Base-by-base conservation (phyloP, 805 yeast genomes). In the Saccharomycopsis sp. region DNA sequence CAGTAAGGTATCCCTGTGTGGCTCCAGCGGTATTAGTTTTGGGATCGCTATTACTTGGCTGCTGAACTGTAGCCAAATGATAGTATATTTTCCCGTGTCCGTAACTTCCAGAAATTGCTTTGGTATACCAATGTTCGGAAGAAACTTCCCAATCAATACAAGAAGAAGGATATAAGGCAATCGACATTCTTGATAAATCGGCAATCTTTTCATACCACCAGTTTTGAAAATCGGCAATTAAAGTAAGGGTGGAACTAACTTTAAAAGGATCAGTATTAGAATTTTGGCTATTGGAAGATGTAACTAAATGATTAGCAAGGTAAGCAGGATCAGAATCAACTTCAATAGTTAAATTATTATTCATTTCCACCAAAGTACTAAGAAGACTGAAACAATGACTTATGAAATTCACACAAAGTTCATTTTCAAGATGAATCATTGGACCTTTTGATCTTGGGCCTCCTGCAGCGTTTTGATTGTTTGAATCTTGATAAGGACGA, bases 41-140 rank as follows among this genome's bases (percentile, higher is more conserved):
- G n/a, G n/a, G n/a, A n/a, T n/a, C n/a, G n/a, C n/a, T n/a, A 9
- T 35, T 15, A 21, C 37, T 40, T 5, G 47, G 49, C 53, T 76
- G 81, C 55, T 84, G 89, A 3, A 85, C 94, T 0, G 94, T 83
- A 35, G 92, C 83, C 72, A 80, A 79, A 55, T 85, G 95, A 52
- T 85, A 85, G 52, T 84, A 85, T 15, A 84, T 70, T 55, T 86
- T 82, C 2, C 95, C 95, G 52, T 79, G 87, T 2, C 92, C 88
- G 52, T 77, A 83, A 47, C 78, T 76, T 13, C 81, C 72, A 49
- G 73, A 72, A 73, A 82, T 72, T 3, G 94, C 77, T 21, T 74
- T 66, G 20, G 74, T 66, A 52, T 85, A 85, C 95, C 95, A 85
- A 55, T 76, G 75, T 56, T 82, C 87, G 1, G 94, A 80, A 42